Percentiles rank a stretch among this genome's conserved stretches.
phyloP scores from a whole-genome alignment of 2,329 filamentous ascomycete species.

The Lachnellula hyalina region DNA sequence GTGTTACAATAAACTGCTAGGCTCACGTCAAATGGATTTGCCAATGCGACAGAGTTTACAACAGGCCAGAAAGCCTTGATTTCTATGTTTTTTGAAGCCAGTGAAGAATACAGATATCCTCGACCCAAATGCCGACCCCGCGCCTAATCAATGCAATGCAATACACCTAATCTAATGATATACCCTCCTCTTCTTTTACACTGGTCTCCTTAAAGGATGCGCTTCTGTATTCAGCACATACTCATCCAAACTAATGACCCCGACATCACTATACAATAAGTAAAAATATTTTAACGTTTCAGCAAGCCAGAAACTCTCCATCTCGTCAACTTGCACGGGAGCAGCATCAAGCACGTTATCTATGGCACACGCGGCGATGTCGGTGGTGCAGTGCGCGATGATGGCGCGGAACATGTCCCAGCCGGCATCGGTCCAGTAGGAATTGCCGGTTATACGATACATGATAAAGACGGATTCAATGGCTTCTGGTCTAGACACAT shows the following conservation, averaged over 20 bases:
- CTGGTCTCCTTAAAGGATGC: not conserved
- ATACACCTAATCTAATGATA: too few relatives aligned
- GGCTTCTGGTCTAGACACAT: constrained; percentile 52
- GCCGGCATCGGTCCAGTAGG: constrained; percentile 37
- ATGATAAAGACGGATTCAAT: constrained; percentile 65
- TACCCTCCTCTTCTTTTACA: not conserved
- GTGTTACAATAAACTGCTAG: too few relatives aligned
- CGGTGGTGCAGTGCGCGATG: constrained; percentile 37
- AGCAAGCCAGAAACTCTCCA: constrained; percentile 59
- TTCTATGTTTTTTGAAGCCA: too few relatives aligned
- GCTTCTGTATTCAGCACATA: constrained; percentile 38
- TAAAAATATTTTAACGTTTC: constrained; percentile 64
- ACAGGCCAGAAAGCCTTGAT: too few relatives aligned
- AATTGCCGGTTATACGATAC: constrained; percentile 30
- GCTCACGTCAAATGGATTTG: too few relatives aligned
- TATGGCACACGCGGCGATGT: constrained; percentile 39
- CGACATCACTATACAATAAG: constrained; percentile 44
- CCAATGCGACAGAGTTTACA: too few relatives aligned
- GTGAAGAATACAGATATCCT: too few relatives aligned
- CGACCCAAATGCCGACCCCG: too few relatives aligned
- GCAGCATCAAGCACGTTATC: constrained; percentile 33
- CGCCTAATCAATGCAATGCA: too few relatives aligned
- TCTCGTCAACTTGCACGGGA: constrained; percentile 41
- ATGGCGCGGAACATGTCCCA: constrained; percentile 46
- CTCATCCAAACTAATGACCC: constrained; percentile 53